Evolutionary conservation across 192 early-diverging fungal species (phyloP).

Genomic region (Backusella mclennaniae): DNA sequence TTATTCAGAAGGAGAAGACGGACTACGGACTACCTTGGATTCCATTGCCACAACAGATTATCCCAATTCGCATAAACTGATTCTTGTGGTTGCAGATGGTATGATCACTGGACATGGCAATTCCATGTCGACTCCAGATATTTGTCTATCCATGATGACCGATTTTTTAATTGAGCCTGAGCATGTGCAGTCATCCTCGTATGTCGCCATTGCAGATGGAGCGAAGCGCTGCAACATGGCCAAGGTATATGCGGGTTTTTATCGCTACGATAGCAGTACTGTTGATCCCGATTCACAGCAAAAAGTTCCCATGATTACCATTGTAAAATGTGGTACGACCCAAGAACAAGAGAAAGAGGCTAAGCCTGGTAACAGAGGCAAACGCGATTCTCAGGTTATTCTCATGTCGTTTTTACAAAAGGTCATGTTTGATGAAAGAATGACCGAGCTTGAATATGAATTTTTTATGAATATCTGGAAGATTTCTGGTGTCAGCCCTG

Average conservation of each 20-base stretch:
- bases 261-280: slow-evolving; percentile 65
- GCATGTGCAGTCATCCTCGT: slow-evolving; percentile 70
- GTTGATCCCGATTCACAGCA: slow-evolving; percentile 50
- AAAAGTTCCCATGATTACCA: slow-evolving; percentile 69
- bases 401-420: slow-evolving; percentile 95
- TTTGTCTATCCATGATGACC: slow-evolving; percentile 77
- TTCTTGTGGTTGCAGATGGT: slow-evolving; percentile 79
- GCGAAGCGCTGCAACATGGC: slow-evolving; percentile 91
- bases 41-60: slow-evolving; percentile 77
- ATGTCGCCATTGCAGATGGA: slow-evolving; percentile 93
- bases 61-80: slow-evolving; percentile 74
- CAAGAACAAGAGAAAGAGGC: slow-evolving; percentile 50
- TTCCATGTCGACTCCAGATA: slow-evolving; percentile 74
- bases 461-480: slow-evolving; percentile 75
- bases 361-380: slow-evolving; percentile 89
- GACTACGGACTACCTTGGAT: slow-evolving; percentile 73
- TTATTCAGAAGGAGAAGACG: slow-evolving; percentile 75
- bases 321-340: slow-evolving; percentile 56
- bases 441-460: slow-evolving; percentile 82
- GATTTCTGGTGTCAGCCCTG: slow-evolving; percentile 67
- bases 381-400: slow-evolving; percentile 95
- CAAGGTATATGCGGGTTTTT: slow-evolving; percentile 90
- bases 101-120: slow-evolving; percentile 78
- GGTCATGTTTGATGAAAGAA: slow-evolving; percentile 85
- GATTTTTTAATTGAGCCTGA: slow-evolving; percentile 59